A percentile compares a stretch with the other conserved stretches of the same genome.
These are phyloP conservation scores for Trichopus zeylanicus DNA, from an alignment of 116 monocot species.

Conservation along the genomic window DNA sequence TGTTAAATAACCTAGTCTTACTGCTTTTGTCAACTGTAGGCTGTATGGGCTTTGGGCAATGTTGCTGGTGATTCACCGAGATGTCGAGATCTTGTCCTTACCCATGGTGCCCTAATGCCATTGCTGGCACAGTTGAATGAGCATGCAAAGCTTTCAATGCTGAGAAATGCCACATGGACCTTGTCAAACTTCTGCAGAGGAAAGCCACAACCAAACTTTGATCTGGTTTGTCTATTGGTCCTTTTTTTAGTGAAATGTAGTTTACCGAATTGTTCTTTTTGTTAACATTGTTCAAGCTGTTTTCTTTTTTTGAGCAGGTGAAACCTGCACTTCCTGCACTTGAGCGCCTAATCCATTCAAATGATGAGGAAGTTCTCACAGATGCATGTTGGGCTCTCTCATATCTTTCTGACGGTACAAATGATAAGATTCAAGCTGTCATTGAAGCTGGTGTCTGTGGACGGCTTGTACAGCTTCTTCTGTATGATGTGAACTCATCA, in stretches of 20 bases:
- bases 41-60: conserved; percentile 15
- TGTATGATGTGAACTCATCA: not conserved
- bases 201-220: conserved; percentile 11
- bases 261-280: not conserved
- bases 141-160: conserved; percentile 7
- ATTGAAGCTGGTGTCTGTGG: conserved; percentile 16
- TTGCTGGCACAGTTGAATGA: conserved; percentile 10
- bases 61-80: conserved; percentile 13
- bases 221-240: conserved; percentile 1
- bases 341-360: conserved; percentile 7
- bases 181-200: conserved; percentile 11
- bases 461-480: conserved; percentile 10
- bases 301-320: not conserved
- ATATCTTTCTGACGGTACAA: conserved; percentile 16
- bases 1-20: not conserved
- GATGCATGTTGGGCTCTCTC: conserved; percentile 25
- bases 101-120: conserved; percentile 6
- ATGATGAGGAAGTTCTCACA: conserved; percentile 14
- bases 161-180: conserved; percentile 12
- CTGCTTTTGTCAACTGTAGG: not conserved
- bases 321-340: conserved; percentile 9
- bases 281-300: not conserved
- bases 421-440: conserved; percentile 18
- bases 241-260: not conserved
- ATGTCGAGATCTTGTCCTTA: conserved; percentile 9